phyloP scores from a whole-genome alignment of 805 yeast genomes.

The Hanseniaspora pseudoguilliermondii region DNA sequence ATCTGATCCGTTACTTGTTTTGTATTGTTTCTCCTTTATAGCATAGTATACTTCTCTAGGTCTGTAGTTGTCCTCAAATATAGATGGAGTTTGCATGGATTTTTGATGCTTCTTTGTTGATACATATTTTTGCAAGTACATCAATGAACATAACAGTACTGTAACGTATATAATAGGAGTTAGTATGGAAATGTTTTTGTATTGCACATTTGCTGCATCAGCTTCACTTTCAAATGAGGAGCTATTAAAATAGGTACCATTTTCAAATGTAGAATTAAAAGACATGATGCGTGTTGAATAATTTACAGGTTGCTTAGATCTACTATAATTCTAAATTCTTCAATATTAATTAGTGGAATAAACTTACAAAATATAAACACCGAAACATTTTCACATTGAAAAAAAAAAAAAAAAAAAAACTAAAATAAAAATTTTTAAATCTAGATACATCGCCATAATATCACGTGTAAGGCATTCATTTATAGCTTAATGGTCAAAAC shows the following conservation, averaged over 20 bases:
- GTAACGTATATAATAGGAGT: slow-evolving; percentile 11
- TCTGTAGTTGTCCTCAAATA: slow-evolving; percentile 52
- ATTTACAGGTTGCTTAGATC: no score
- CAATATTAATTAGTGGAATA: no score
- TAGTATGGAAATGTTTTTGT: slow-evolving; percentile 7
- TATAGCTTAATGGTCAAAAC: no score
- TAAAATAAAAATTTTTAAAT: no score
- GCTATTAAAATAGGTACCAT: slow-evolving; percentile 11
- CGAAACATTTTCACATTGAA: no score
- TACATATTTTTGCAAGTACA: slow-evolving; percentile 6
- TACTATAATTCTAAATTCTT: no score
- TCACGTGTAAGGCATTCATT: no score
- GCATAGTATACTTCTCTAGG: slow-evolving; percentile 52
- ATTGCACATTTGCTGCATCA: background rate
- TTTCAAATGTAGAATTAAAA: background rate
- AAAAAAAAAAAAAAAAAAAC: no score
- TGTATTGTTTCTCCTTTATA: slow-evolving; percentile 34
- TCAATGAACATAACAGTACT: background rate
- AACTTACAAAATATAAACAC: no score
- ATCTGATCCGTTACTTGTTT: slow-evolving; percentile 23
- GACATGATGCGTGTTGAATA: background rate
- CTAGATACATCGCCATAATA: no score
- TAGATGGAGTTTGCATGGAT: slow-evolving; percentile 31
- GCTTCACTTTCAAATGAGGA: slow-evolving; percentile 14
- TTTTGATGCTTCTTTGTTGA: slow-evolving; percentile 5